A percentile compares a stretch with the other conserved stretches of the same genome.
Evolutionary conservation across 306 rosid genomes (phyloP).

Genomic region (Cajanus cajan): DNA sequence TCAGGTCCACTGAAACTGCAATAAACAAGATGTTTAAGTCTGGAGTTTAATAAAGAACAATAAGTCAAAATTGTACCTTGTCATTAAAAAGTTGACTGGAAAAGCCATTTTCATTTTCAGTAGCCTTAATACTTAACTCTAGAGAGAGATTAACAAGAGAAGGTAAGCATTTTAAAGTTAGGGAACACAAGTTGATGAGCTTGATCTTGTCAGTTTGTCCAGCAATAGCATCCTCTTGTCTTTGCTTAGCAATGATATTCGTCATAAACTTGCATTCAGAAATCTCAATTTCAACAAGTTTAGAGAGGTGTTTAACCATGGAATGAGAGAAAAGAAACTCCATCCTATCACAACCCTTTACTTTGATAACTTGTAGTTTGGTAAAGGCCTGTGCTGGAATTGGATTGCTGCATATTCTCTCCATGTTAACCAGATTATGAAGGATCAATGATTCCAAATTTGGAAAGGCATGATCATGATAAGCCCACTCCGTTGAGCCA

Average conservation of each 20-base stretch:
- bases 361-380: constrained; percentile 28
- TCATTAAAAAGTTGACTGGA: constrained; percentile 34
- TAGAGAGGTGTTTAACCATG: constrained; percentile 29
- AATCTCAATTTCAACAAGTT: constrained; percentile 38
- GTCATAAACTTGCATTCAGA: constrained; percentile 33
- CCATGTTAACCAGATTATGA: constrained; percentile 33
- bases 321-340: constrained; percentile 37
- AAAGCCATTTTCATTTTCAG: background rate
- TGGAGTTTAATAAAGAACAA: background rate
- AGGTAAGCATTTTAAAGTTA: constrained; percentile 33
- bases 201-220: background rate
- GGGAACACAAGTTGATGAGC: constrained; percentile 30
- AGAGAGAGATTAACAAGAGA: constrained; percentile 30
- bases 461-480: constrained; percentile 30
- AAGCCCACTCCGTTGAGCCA: constrained; percentile 28
- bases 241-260: constrained; percentile 15
- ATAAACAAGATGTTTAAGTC: background rate
- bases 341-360: constrained; percentile 35
- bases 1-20: background rate
- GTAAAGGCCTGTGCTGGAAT: constrained; percentile 33
- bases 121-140: background rate
- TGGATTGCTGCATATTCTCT: constrained; percentile 38
- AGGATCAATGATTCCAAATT: constrained; percentile 37
- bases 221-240: constrained; percentile 14
- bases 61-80: constrained; percentile 23